Percentiles rank a stretch among this genome's conserved stretches.
Conservation (phyloP, 75 land plant species). For the Larix kaempferi region DNA sequence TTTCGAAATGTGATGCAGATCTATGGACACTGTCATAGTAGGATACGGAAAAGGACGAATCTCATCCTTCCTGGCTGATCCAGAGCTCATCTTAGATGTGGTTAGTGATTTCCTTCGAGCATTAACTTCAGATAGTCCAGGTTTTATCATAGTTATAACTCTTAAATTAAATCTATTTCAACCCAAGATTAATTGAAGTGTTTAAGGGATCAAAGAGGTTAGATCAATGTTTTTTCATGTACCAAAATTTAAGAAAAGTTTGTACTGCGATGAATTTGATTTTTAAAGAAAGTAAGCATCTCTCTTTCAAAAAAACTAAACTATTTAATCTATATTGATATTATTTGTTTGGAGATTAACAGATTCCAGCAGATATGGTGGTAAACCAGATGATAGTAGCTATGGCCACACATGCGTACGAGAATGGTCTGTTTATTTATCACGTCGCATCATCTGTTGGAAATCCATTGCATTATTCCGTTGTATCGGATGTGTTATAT, state of each 20-base stretch:
- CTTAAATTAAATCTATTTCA: too few relatives aligned
- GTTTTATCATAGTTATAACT: too few relatives aligned
- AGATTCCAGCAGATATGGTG: slow-evolving; percentile 83
- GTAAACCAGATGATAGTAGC: slow-evolving; percentile 57
- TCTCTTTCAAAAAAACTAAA: too few relatives aligned
- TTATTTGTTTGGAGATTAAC: not conserved
- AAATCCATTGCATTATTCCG: slow-evolving; percentile 42
- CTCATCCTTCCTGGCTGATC: slow-evolving; percentile 50
- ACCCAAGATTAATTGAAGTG: too few relatives aligned
- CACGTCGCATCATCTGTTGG: slow-evolving; percentile 62
- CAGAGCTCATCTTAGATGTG: slow-evolving; percentile 49
- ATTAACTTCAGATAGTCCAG: too few relatives aligned
- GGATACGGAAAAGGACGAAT: slow-evolving; percentile 66
- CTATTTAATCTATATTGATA: too few relatives aligned
- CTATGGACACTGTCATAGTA: slow-evolving; percentile 60
- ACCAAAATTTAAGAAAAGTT: too few relatives aligned
- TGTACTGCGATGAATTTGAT: too few relatives aligned
- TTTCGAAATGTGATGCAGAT: slow-evolving; percentile 24
- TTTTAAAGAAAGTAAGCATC: too few relatives aligned
- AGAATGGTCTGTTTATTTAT: slow-evolving; percentile 29
- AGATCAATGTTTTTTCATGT: too few relatives aligned
- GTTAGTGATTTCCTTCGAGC: slow-evolving; percentile 30
- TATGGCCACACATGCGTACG: slow-evolving; percentile 38
- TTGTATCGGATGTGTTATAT: slow-evolving; percentile 22
- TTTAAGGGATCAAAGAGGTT: too few relatives aligned